Evolutionary conservation across 306 rosid genomes (phyloP).

Genomic region (Pyrus pyrifolia): DNA sequence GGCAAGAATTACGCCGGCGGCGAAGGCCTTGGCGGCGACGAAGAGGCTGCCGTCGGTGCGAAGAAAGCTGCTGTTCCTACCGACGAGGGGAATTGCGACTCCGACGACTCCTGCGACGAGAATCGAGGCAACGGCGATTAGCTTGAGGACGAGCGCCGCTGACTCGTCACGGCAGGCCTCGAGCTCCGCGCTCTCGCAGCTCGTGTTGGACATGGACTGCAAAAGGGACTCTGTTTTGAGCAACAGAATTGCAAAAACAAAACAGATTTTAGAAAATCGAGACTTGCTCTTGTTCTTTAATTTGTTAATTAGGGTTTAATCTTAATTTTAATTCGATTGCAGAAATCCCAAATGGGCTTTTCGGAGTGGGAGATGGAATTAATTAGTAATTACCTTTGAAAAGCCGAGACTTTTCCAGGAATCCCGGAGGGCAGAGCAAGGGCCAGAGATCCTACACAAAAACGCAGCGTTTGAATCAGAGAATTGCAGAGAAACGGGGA

Average conservation of each 20-base stretch:
- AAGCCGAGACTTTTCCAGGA: conserved; percentile 16
- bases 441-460: conserved; percentile 58
- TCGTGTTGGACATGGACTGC: conserved; percentile 50
- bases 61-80: conserved; percentile 49
- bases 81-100: conserved; percentile 61
- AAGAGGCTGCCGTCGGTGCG: conserved; percentile 72
- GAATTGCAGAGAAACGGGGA: neutral
- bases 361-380: neutral
- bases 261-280: neutral
- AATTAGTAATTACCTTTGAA: conserved; percentile 35
- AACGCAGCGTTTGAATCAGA: neutral
- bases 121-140: conserved; percentile 67
- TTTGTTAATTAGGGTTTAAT: neutral
- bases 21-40: conserved; percentile 74
- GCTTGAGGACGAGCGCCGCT: conserved; percentile 52
- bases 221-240: conserved; percentile 25
- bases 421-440: conserved; percentile 30
- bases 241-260: conserved; percentile 13
- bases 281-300: neutral
- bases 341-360: neutral
- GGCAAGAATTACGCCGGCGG: conserved; percentile 90
- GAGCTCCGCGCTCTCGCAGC: conserved; percentile 36
- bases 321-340: neutral
- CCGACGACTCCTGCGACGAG: conserved; percentile 65
- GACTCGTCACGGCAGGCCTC: conserved; percentile 66